These are phyloP conservation scores for Mycosphaerella sp. DNA, from an alignment of 2,329 filamentous ascomycete genomes.

Conservation along the genomic window DNA sequence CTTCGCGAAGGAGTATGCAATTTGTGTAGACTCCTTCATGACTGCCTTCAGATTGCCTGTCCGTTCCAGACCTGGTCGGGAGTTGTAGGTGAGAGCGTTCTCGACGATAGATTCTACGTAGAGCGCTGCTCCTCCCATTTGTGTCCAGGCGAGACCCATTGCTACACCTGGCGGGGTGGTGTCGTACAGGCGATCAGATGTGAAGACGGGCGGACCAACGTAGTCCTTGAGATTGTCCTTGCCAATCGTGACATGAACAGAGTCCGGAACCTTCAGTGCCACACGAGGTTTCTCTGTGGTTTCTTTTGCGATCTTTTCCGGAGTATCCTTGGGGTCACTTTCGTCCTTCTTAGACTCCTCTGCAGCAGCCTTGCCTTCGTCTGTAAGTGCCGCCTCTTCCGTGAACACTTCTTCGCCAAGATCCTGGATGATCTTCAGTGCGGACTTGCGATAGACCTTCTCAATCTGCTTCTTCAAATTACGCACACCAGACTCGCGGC, in stretches of 20 bases:
- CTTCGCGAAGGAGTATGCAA: slow-evolving; percentile 95
- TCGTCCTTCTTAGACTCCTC: slow-evolving; percentile 63
- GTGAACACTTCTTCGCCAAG: slow-evolving; percentile 76
- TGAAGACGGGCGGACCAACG: slow-evolving; percentile 92
- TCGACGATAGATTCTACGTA: slow-evolving; percentile 97
- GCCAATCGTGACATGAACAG: slow-evolving; percentile 76
- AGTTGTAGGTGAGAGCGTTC: slow-evolving; percentile 65
- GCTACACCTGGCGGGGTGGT: slow-evolving; percentile 87
- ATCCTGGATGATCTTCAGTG: slow-evolving; percentile 93
- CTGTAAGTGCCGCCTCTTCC: slow-evolving; percentile 74
- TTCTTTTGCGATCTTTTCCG: slow-evolving; percentile 51
- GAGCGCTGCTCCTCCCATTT: slow-evolving; percentile 90
- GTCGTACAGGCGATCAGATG: slow-evolving; percentile 90
- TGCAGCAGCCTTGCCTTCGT: slow-evolving; percentile 73
- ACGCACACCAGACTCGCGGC: slow-evolving; percentile 90
- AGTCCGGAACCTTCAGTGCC: slow-evolving; percentile 75
- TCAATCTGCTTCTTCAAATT: slow-evolving; percentile 99
- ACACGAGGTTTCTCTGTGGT: slow-evolving; percentile 63
- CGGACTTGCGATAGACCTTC: slow-evolving; percentile 96
- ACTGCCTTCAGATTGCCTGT: slow-evolving; percentile 93
- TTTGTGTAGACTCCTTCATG: slow-evolving; percentile 95
- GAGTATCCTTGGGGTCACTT: slow-evolving; percentile 56
- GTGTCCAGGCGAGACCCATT: slow-evolving; percentile 98
- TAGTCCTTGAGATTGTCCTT: slow-evolving; percentile 94
- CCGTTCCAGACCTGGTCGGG: slow-evolving; percentile 74